Base-by-base conservation (phyloP, 1,139 yeast genomes). In the Eremothecium gossypii region DNA sequence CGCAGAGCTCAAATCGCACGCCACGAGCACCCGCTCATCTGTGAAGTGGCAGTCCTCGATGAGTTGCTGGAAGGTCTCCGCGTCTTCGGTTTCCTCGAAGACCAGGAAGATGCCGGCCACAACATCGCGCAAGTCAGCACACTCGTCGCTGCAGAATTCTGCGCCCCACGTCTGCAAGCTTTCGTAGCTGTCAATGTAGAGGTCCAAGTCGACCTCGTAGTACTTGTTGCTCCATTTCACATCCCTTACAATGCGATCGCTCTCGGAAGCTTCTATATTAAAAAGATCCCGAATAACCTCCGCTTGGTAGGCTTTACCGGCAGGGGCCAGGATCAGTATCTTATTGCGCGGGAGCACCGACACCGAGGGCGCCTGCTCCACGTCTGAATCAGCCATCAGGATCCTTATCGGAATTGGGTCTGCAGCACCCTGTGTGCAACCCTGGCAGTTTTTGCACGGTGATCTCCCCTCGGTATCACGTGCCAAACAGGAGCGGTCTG, bases 161-260 rank as follows among this genome's bases (percentile, higher is more conserved):
- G 32, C 27, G 2, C 51, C 14, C 67, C 67, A 64, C 8, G 44
- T 45, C 1, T 43, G 41, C 13, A 61, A 33, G 12, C 40, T 43
- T 7, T 48, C 54, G 31, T 42, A 50, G 6, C 49, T 52, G 41
- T 62, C 67, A n/a, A 64, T 45, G 50, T 64, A 64, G 2, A 61
- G 43, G 34, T 62, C 66, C 17, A 51, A 49, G 0, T 31, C 29
- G 0, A 54, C 48, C 8, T 45, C 33, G 42, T 59, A 63, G 45
- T 64, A 63, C 45, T 58, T 61, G 7, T 59, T 64, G 10, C 40
- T 43, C 63, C 63, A 59, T 8, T 11, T 20, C 6, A 55, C 36
- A 23, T 43, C 41, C 41, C 52, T 52, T 9, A 54, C 10, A 14
- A 58, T 57, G 5, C 41, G 44, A 20, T 39, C 41, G 7, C 33